These are phyloP conservation scores for Xylaria flabelliformis DNA, from an alignment of 495 filamentous ascomycete genomes.

Conservation along the genomic window DNA sequence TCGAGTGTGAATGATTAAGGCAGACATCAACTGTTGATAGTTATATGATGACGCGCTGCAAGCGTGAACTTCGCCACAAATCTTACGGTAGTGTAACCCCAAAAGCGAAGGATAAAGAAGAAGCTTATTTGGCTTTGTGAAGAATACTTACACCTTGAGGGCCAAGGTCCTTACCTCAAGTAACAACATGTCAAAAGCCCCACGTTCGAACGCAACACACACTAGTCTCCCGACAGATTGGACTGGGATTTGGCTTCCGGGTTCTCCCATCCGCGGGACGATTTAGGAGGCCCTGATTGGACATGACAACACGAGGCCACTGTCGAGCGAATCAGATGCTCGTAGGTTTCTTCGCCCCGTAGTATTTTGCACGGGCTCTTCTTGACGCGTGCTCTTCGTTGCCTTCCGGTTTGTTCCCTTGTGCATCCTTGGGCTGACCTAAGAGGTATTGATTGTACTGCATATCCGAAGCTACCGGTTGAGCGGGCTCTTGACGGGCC, in stretches of 20 bases:
- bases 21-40: background rate
- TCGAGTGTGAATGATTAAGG: background rate
- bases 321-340: slow-evolving; percentile 7
- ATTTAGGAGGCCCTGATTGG: slow-evolving; percentile 12
- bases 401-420: slow-evolving; percentile 29
- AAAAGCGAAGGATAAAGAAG: background rate
- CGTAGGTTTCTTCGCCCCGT: background rate
- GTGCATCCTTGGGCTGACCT: slow-evolving; percentile 3
- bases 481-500: slow-evolving; percentile 27
- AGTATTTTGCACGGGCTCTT: background rate
- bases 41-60: background rate
- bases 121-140: no score
- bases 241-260: slow-evolving; percentile 27
- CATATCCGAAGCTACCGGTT: slow-evolving; percentile 26
- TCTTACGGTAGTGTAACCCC: background rate
- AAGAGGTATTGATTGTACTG: background rate
- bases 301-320: background rate
- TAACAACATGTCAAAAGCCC: slow-evolving; percentile 10
- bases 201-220: background rate
- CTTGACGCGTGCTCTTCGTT: slow-evolving; percentile 21
- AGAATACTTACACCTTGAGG: background rate
- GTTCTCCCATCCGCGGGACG: slow-evolving; percentile 19
- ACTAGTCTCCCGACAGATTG: slow-evolving; percentile 22
- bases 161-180: background rate
- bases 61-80: background rate